Conservation (phyloP, 495 filamentous ascomycete genomes). For the Annulohypoxylon nitens region DNA sequence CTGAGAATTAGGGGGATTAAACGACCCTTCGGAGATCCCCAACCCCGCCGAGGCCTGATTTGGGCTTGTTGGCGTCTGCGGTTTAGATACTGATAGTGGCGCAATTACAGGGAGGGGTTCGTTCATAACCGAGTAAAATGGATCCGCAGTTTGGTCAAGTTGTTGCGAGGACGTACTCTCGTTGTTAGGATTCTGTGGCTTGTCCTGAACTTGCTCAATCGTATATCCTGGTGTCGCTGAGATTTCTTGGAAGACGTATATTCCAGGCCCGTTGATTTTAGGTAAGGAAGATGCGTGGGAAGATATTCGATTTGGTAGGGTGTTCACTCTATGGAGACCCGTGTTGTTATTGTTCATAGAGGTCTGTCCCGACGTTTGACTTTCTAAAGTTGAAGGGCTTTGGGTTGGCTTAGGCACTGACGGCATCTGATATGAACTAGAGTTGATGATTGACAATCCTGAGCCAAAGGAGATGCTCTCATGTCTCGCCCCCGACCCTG, state of each 20-base stretch:
- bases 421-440: constrained; percentile 44
- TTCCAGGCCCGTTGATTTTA: constrained; percentile 38
- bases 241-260: constrained; percentile 39
- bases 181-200: neutral
- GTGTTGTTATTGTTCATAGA: constrained; percentile 14
- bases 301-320: constrained; percentile 23
- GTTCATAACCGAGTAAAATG: constrained; percentile 16
- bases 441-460: neutral
- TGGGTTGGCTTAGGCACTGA: constrained; percentile 56
- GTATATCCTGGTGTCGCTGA: constrained; percentile 9
- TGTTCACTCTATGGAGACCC: constrained; percentile 41
- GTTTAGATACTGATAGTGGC: constrained; percentile 33
- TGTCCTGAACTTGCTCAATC: constrained; percentile 18
- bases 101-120: constrained; percentile 30
- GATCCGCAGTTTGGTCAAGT: constrained; percentile 6
- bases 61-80: constrained; percentile 35
- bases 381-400: constrained; percentile 2
- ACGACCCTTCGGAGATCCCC: neutral
- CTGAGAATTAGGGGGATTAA: constrained; percentile 23
- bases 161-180: constrained; percentile 5
- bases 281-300: constrained; percentile 27
- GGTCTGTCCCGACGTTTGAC: constrained; percentile 4
- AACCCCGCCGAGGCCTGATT: constrained; percentile 1
- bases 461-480: constrained; percentile 36
- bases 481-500: constrained; percentile 44